Evolutionary conservation across 305 asterid species (phyloP), one percentile per base, ranked within the genome.

Genomic region (Fraxinus dipetala): DNA sequence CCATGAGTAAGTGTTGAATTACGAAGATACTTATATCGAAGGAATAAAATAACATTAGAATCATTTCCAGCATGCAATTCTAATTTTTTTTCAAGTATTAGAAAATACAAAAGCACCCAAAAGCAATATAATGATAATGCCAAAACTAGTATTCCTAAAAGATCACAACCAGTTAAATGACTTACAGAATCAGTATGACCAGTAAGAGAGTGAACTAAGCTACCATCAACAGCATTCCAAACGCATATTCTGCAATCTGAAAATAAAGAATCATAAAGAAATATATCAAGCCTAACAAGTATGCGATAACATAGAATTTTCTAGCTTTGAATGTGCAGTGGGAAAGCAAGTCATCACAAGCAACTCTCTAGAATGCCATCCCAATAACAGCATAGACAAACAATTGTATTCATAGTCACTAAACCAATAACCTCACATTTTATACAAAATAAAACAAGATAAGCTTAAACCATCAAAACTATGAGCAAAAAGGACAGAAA

Each of bases 201-300:
- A 14, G 98, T 95, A 85, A 95, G 91, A 80, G 97, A 95, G 88
- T 94, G 99, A 75, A 95, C 98, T 86, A 95, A 90, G 90, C 99
- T 94, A 78, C 99, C 98, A 87, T 95, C 99, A 85, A 90, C 92
- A 86, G 98, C 99, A 88, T 95, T 95, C 99, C 99, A 95, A 20
- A 94, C 99, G 72, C 99, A 95, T 82, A 95, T 95, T 87, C 99
- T 92, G 92, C 98, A 93, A 90, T 95, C 98, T 96, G 93, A 80
- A 87, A 80, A 83, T 32, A 45, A 79, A 77, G 79, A 81, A 34
- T 28, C 56, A 74, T 51, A 45, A 74, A 65, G n/a, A 18, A n/a
- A 30, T 67, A 45, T 72, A 34, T 30, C 69, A 83, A 83, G 82
- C 35, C 74, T 36, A 78, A 78, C 3, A 43, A 78, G 79, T 69